Evolutionary conservation across 2,329 filamentous ascomycete genomes (phyloP).

Genomic region (Scleromitrula shiraiana): DNA sequence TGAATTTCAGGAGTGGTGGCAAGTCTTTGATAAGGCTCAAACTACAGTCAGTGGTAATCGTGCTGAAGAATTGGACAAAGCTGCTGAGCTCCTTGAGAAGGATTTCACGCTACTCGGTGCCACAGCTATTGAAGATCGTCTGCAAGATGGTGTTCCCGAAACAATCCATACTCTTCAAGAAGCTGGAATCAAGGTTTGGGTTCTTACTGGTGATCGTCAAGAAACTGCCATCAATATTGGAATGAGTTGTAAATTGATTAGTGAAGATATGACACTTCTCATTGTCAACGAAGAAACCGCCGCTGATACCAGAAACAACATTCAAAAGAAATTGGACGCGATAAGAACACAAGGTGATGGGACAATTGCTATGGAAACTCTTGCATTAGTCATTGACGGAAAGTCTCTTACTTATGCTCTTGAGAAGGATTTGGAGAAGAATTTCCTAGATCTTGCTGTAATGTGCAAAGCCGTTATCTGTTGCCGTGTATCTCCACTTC

Average conservation of each 20-base stretch:
- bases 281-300: constrained; percentile 90
- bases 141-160: constrained; percentile 95
- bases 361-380: constrained; percentile 70
- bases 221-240: constrained; percentile 99
- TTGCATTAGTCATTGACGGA: constrained; percentile 92
- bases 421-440: constrained; percentile 86
- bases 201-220: constrained; percentile 92
- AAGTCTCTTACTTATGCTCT: constrained; percentile 90
- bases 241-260: constrained; percentile 98
- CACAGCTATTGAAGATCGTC: constrained; percentile 92
- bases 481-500: constrained; percentile 90
- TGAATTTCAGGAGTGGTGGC: constrained; percentile 81
- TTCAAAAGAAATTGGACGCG: constrained; percentile 88
- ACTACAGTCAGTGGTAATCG: constrained; percentile 90
- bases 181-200: constrained; percentile 98
- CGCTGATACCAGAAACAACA: constrained; percentile 72
- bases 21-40: constrained; percentile 77
- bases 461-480: constrained; percentile 99
- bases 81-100: constrained; percentile 88
- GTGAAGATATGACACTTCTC: constrained; percentile 95
- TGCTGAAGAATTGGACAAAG: constrained; percentile 93
- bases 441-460: constrained; percentile 86
- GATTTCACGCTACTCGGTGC: constrained; percentile 88
- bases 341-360: constrained; percentile 75
- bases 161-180: constrained; percentile 96